phyloP scores from a whole-genome alignment of 331 rosid species.

The Prunus yedoensis region DNA sequence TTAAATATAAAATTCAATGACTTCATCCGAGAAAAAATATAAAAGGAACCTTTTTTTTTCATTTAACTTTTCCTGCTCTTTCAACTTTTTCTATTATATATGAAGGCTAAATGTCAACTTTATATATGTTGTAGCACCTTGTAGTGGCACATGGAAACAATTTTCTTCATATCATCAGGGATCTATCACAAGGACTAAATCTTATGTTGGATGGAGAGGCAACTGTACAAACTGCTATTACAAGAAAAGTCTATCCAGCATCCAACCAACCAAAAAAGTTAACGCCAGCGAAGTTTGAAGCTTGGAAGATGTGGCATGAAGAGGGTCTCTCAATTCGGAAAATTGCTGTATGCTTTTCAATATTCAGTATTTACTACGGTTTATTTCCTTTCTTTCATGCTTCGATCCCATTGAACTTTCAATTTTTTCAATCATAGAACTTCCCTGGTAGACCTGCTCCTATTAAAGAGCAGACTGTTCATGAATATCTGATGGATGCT shows the following conservation, averaged over 20 bases:
- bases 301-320: conserved; percentile 89
- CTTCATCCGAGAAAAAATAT: not conserved
- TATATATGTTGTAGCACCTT: conserved; percentile 60
- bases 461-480: conserved; percentile 76
- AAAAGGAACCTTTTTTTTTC: not conserved
- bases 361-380: conserved; percentile 7
- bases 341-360: conserved; percentile 64
- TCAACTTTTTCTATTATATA: not conserved
- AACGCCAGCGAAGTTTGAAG: conserved; percentile 63
- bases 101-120: conserved; percentile 30
- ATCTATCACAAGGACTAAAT: conserved; percentile 50
- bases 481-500: conserved; percentile 68
- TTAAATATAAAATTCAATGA: too few species aligned
- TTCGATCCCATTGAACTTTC: not conserved
- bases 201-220: conserved; percentile 65
- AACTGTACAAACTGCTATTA: conserved; percentile 41
- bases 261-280: conserved; percentile 45
- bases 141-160: conserved; percentile 63
- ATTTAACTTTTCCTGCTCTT: not conserved
- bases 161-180: conserved; percentile 56
- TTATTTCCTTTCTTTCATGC: conserved; percentile 14
- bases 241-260: conserved; percentile 41
- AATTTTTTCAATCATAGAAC: conserved; percentile 44
- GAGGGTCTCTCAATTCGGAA: conserved; percentile 62
- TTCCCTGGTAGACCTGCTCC: conserved; percentile 74